Percentiles rank a stretch among this genome's conserved stretches.
These are phyloP conservation scores for Acacia concinna DNA, from an alignment of 331 rosid genomes.

Conservation along the genomic window DNA sequence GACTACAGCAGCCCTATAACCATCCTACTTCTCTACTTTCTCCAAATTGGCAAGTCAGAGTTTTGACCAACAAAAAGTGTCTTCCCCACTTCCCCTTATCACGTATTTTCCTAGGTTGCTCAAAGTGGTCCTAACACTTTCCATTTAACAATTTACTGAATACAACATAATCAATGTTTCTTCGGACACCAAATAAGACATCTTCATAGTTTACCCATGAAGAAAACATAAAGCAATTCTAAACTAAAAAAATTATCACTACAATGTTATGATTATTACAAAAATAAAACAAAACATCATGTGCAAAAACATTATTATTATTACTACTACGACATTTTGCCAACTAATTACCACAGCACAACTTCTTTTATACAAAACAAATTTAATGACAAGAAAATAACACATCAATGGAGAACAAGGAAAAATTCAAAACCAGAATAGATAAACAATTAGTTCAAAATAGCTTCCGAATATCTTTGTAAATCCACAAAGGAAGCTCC, in stretches of 20 bases:
- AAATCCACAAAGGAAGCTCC: background rate
- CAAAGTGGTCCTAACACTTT: too few relatives aligned
- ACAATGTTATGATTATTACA: background rate
- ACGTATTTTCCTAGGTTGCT: too few relatives aligned
- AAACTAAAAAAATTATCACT: background rate
- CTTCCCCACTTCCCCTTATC: too few relatives aligned
- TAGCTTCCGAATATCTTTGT: background rate
- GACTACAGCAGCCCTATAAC: too few relatives aligned
- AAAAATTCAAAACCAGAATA: background rate
- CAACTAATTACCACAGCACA: slow-evolving; percentile 1
- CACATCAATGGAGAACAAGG: background rate
- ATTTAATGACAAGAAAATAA: background rate
- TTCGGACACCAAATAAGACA: background rate
- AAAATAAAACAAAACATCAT: background rate
- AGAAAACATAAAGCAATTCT: background rate
- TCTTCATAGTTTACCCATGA: background rate
- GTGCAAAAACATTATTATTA: background rate
- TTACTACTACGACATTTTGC: background rate
- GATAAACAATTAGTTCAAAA: background rate
- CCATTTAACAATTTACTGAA: slow-evolving; percentile 18
- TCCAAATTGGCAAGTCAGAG: too few relatives aligned
- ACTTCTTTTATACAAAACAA: background rate
- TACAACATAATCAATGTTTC: slow-evolving; percentile 5
- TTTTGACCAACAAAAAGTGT: too few relatives aligned
- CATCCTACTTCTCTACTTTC: too few relatives aligned